Percentiles rank a stretch among this genome's conserved stretches.
Evolutionary conservation across 2,329 filamentous ascomycete genomes (phyloP).

Genomic region (Ceratocystis variospora): DNA sequence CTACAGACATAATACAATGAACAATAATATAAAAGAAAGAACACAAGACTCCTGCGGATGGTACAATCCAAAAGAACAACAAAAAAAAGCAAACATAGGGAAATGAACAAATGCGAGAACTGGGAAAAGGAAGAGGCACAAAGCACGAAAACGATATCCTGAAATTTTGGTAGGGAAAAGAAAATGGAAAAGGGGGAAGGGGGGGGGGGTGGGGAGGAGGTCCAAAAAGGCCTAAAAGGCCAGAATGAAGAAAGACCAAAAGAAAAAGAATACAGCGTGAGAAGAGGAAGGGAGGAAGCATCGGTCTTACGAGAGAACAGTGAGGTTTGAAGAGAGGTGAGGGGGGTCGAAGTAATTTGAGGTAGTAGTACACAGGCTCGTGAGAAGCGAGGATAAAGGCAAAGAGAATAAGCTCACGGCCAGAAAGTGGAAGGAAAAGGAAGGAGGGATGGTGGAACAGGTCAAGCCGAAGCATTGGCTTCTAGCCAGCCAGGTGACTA

Average conservation of each 20-base stretch:
- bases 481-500: not conserved
- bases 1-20: not conserved
- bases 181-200: not conserved
- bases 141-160: not conserved
- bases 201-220: not conserved
- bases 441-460: not conserved
- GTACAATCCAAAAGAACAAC: not conserved
- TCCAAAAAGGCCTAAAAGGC: not conserved
- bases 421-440: not conserved
- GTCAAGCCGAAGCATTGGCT: no score
- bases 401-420: not conserved
- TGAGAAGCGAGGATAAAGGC: not conserved
- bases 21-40: not conserved
- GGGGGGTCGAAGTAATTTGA: not conserved
- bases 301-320: not conserved
- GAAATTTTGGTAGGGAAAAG: not conserved
- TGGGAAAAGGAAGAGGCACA: not conserved
- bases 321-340: not conserved
- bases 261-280: not conserved
- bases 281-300: not conserved
- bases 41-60: conserved; percentile 1
- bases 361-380: conserved; percentile 12
- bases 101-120: not conserved
- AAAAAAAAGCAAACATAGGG: not conserved
- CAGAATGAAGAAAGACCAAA: conserved; percentile 12